A percentile compares a stretch with the other conserved stretches of the same genome.
These are phyloP conservation scores for Starmera stellimalicola DNA, from an alignment of 1,139 yeast species.

Conservation along the genomic window DNA sequence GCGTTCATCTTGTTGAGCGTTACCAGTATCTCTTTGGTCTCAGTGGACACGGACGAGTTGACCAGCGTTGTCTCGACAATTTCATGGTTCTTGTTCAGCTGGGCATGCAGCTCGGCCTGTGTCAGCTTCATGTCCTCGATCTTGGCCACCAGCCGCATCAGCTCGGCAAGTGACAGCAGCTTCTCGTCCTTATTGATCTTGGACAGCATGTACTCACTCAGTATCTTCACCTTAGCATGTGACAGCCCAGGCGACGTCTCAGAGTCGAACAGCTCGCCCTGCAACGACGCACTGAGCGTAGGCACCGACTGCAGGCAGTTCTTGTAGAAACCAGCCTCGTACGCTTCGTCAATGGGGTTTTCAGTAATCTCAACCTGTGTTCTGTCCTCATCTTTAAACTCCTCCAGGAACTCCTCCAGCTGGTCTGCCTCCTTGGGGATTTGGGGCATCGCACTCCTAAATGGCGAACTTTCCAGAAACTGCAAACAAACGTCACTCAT, in stretches of 20 bases:
- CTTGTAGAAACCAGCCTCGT: conserved; percentile 4
- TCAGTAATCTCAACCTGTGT: conserved; percentile 1
- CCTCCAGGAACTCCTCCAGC: not conserved
- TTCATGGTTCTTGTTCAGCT: conserved; percentile 8
- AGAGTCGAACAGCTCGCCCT: conserved; percentile 4
- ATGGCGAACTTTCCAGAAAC: conserved; percentile 14
- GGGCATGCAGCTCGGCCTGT: conserved; percentile 9
- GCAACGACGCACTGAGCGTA: conserved; percentile 5
- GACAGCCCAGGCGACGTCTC: not conserved
- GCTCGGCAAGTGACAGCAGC: conserved; percentile 9
- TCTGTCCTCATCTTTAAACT: not conserved
- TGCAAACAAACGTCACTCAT: conserved; percentile 1
- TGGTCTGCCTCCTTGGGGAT: conserved; percentile 3
- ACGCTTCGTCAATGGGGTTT: conserved; percentile 3
- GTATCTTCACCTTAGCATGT: conserved; percentile 11
- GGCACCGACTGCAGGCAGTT: conserved; percentile 4
- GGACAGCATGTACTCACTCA: conserved; percentile 14
- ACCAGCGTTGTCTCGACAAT: conserved; percentile 6
- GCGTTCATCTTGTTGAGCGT: conserved; percentile 9
- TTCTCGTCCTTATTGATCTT: conserved; percentile 6
- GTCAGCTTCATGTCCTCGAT: conserved; percentile 4
- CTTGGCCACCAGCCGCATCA: conserved; percentile 4
- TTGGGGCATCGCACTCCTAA: conserved; percentile 10
- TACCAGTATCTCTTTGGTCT: conserved; percentile 5
- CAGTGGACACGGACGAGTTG: not conserved